Evolutionary conservation across 2,329 filamentous ascomycete genomes (phyloP).

Genomic region (Apiospora saccharicola): DNA sequence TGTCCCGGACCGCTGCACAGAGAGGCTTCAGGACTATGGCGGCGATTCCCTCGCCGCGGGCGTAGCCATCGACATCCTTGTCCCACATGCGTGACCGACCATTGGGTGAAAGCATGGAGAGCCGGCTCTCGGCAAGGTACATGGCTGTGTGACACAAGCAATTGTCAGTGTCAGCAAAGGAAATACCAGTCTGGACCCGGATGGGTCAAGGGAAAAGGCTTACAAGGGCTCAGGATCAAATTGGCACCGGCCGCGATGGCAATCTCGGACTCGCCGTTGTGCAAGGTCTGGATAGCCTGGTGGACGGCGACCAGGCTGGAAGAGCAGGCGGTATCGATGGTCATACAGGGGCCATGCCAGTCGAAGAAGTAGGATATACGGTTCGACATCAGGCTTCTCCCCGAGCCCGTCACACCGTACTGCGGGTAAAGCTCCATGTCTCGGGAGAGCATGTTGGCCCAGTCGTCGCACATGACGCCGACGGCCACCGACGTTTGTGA

Average conservation of each 20-base stretch:
- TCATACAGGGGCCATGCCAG: constrained; percentile 41
- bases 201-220: too few relatives aligned
- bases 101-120: constrained; percentile 36
- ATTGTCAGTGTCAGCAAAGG: too few relatives aligned
- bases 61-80: constrained; percentile 34
- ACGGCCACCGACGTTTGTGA: constrained; percentile 26
- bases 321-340: constrained; percentile 46
- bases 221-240: too few relatives aligned
- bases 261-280: constrained; percentile 23
- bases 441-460: constrained; percentile 39
- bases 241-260: too few relatives aligned
- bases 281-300: constrained; percentile 25
- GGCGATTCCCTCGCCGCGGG: constrained; percentile 54
- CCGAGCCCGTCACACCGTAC: constrained; percentile 36
- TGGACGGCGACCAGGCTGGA: constrained; percentile 41
- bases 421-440: constrained; percentile 29
- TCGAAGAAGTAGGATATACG: constrained; percentile 42
- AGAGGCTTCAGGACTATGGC: too few relatives aligned
- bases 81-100: constrained; percentile 34
- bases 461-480: constrained; percentile 42
- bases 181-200: too few relatives aligned
- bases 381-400: constrained; percentile 40
- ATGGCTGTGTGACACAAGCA: too few relatives aligned
- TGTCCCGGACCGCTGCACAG: too few relatives aligned
- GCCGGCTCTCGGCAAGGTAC: constrained; percentile 29